phyloP scores from a whole-genome alignment of 139 green algal genomes.

The Chlamydomonas schloesseri region DNA sequence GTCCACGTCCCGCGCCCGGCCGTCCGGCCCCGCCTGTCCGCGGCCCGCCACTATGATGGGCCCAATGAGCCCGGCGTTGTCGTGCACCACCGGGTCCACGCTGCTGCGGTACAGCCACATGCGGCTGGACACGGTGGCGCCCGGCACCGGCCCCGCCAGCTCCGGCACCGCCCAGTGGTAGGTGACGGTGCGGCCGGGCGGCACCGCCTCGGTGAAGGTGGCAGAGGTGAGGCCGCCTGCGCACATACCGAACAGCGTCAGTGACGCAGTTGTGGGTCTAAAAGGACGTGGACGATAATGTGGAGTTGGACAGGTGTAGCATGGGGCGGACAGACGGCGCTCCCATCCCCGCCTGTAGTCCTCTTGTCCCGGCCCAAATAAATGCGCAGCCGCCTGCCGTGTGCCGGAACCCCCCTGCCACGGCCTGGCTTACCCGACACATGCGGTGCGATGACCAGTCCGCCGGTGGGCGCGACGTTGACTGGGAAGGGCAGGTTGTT shows the following conservation, averaged over 20 bases:
- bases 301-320: too few relatives aligned
- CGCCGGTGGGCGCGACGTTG: constrained; percentile 60
- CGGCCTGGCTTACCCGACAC: background rate
- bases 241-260: too few relatives aligned
- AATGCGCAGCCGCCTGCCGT: background rate
- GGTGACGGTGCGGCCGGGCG: background rate
- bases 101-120: constrained; percentile 46
- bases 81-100: constrained; percentile 54
- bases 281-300: too few relatives aligned
- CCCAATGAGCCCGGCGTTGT: constrained; percentile 69
- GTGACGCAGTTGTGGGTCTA: too few relatives aligned
- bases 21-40: constrained; percentile 32
- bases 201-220: background rate
- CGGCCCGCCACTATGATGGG: constrained; percentile 63
- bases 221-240: background rate
- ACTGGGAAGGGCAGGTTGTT: constrained; percentile 57
- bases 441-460: background rate
- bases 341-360: too few relatives aligned
- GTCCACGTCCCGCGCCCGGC: constrained; percentile 42
- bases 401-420: background rate
- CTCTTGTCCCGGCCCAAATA: too few relatives aligned
- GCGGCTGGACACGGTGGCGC: background rate
- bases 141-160: background rate
- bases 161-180: background rate
- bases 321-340: too few relatives aligned